Evolutionary conservation across 1,284 basidiomycete species (phyloP).

Genomic region (Puccinia polysora): DNA sequence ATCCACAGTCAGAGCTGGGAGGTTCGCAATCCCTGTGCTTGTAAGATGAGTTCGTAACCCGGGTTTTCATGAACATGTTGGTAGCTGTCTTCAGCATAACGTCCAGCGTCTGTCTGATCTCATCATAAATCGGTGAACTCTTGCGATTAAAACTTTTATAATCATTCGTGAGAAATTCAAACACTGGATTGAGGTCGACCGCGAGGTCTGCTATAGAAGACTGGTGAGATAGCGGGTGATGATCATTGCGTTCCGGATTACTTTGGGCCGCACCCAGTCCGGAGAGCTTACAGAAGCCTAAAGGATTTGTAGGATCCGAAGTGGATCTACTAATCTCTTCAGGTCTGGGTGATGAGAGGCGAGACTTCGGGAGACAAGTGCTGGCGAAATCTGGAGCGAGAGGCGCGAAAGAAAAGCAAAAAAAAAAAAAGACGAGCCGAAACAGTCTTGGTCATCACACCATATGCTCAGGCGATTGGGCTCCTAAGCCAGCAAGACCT

Average conservation of each 20-base stretch:
- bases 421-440: too few relatives aligned
- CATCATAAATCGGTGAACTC: neutral
- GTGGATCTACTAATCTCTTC: neutral
- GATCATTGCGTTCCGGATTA: neutral
- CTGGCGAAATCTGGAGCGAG: conserved; percentile 6
- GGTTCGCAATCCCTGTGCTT: neutral
- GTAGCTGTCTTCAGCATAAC: neutral
- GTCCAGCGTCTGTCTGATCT: neutral
- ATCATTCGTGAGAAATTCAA: too few relatives aligned
- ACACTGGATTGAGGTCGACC: neutral
- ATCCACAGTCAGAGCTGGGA: neutral
- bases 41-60: neutral
- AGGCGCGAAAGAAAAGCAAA: neutral
- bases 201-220: neutral
- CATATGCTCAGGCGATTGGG: too few relatives aligned
- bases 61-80: neutral
- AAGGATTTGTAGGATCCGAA: neutral
- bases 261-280: neutral
- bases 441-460: too few relatives aligned
- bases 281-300: neutral
- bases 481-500: too few relatives aligned
- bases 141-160: too few relatives aligned
- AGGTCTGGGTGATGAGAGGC: neutral
- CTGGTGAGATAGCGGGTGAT: too few relatives aligned
- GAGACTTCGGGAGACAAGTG: neutral